Conservation (phyloP, 2,329 filamentous ascomycete species). For the Aspergillus spinulosporus region DNA sequence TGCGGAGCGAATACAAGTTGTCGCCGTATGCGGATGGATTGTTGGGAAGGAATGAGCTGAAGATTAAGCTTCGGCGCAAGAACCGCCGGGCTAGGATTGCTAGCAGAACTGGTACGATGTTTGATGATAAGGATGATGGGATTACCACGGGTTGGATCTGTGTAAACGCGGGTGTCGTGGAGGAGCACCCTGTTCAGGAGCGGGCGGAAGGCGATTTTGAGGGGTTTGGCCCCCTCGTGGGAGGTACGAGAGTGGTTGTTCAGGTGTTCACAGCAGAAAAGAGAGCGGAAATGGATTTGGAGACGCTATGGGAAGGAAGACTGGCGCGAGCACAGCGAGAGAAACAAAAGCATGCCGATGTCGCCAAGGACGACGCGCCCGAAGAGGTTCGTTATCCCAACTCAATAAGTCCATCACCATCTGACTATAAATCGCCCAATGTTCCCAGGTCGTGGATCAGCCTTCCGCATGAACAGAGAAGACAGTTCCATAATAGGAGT, state of each 20-base stretch:
- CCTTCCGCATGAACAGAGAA: slow-evolving; percentile 30
- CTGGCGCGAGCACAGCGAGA: slow-evolving; percentile 44
- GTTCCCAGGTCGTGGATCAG: slow-evolving; percentile 20
- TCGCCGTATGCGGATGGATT: slow-evolving; percentile 81
- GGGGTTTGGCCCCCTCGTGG: slow-evolving; percentile 68
- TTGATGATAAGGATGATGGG: slow-evolving; percentile 70
- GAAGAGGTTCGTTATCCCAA: slow-evolving; percentile 28
- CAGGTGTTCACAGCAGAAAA: slow-evolving; percentile 73
- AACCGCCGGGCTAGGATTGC: slow-evolving; percentile 78
- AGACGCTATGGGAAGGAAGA: slow-evolving; percentile 60
- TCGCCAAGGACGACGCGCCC: slow-evolving; percentile 19
- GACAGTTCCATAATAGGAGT: slow-evolving; percentile 29
- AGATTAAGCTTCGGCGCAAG: slow-evolving; percentile 78
- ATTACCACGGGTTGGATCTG: slow-evolving; percentile 95
- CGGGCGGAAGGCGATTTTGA: slow-evolving; percentile 53
- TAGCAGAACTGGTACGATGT: slow-evolving; percentile 64
- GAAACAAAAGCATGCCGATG: slow-evolving; percentile 37
- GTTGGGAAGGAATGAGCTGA: slow-evolving; percentile 85
- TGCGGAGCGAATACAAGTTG: slow-evolving; percentile 71
- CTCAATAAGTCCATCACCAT: slow-evolving; percentile 22
- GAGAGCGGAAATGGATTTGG: slow-evolving; percentile 65
- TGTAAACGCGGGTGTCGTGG: slow-evolving; percentile 76
- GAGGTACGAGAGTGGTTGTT: slow-evolving; percentile 64
- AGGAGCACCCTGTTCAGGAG: slow-evolving; percentile 47
- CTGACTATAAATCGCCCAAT: slow-evolving; percentile 24